These are phyloP conservation scores for Suaeda aralocaspica DNA, from an alignment of 148 eudicot species.

Conservation along the genomic window DNA sequence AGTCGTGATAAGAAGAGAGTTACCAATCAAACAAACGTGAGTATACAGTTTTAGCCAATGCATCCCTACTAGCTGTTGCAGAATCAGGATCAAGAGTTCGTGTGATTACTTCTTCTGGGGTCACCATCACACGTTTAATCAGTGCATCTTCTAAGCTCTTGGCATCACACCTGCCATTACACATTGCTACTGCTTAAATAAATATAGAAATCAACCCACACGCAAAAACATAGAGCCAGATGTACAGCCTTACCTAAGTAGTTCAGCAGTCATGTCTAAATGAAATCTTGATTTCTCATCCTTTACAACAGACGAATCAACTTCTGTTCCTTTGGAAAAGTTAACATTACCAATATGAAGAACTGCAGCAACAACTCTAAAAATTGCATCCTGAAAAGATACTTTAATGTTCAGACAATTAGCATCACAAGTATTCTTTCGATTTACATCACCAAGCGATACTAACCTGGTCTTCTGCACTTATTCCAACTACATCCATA, in stretches of 20 bases:
- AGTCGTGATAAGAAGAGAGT: constrained; percentile 10
- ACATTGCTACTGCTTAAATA: constrained; percentile 17
- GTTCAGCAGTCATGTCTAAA: constrained; percentile 73
- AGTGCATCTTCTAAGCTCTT: constrained; percentile 90
- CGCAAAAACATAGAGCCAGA: neutral
- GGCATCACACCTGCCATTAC: constrained; percentile 68
- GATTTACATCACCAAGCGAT: neutral
- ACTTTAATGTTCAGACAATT: constrained; percentile 12
- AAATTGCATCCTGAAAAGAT: constrained; percentile 83
- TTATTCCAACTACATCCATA: constrained; percentile 95
- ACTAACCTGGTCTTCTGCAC: constrained; percentile 84
- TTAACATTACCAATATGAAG: constrained; percentile 95
- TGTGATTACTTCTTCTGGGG: constrained; percentile 96
- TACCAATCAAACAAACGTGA: constrained; percentile 99
- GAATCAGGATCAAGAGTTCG: constrained; percentile 85
- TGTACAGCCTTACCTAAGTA: constrained; percentile 56
- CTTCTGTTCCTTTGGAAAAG: constrained; percentile 84
- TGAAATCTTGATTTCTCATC: constrained; percentile 89
- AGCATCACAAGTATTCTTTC: neutral
- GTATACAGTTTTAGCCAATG: constrained; percentile 88
- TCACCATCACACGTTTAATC: constrained; percentile 93
- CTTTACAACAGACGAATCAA: constrained; percentile 85
- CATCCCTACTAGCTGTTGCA: constrained; percentile 85
- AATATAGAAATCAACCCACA: neutral
- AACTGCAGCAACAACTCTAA: constrained; percentile 85